Evolutionary conservation across 164 flowering plant species (phyloP).

Genomic region (Piper betle): DNA sequence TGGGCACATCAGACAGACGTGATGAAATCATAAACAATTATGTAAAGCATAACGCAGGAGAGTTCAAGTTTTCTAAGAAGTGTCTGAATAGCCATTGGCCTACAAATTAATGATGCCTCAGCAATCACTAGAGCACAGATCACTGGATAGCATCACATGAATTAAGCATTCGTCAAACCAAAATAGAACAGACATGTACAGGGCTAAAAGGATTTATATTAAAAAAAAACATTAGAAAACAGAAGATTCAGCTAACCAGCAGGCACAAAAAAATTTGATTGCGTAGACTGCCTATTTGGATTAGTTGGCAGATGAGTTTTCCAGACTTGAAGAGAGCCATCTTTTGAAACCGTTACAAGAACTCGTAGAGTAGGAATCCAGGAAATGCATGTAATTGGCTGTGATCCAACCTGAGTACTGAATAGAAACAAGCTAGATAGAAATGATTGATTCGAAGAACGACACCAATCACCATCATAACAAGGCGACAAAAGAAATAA

Average conservation of each 20-base stretch:
- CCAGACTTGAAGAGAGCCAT: slow-evolving; percentile 94
- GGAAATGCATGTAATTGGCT: slow-evolving; percentile 68
- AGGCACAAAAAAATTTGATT: slow-evolving; percentile 89
- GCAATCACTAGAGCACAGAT: neutral
- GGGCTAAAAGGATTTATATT: neutral
- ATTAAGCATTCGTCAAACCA: too few relatives aligned
- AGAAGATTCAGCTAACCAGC: slow-evolving; percentile 48
- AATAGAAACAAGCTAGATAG: slow-evolving; percentile 8
- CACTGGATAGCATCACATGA: neutral
- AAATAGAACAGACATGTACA: neutral
- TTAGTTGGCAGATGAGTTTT: slow-evolving; percentile 64
- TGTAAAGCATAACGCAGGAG: neutral
- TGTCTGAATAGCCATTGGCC: too few relatives aligned
- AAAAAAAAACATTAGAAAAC: neutral
- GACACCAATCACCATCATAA: neutral
- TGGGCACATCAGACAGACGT: too few relatives aligned
- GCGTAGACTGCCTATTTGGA: slow-evolving; percentile 80
- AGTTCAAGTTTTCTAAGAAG: too few relatives aligned
- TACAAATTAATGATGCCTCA: neutral
- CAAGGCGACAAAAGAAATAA: neutral
- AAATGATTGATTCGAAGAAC: neutral
- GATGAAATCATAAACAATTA: too few relatives aligned
- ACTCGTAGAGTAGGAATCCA: slow-evolving; percentile 74
- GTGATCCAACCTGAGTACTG: slow-evolving; percentile 94
- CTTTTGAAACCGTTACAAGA: slow-evolving; percentile 80